Evolutionary conservation across 1,284 basidiomycete species (phyloP).

Genomic region (Ceratobasidium theobromae): DNA sequence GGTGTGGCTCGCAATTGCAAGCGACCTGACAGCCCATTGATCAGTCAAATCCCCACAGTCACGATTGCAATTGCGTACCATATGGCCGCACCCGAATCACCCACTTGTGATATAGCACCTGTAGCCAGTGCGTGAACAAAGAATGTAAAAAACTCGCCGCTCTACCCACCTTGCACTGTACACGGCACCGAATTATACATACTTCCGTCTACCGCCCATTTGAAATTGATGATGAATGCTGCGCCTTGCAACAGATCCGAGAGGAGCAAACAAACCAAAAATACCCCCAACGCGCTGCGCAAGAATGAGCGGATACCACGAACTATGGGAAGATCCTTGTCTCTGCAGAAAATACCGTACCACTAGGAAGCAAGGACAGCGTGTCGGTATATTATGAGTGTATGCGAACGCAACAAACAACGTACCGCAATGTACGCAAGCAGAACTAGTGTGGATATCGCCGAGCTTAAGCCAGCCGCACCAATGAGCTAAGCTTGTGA

Average conservation of each 20-base stretch:
- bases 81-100: slow-evolving; percentile 12
- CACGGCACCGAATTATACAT: slow-evolving; percentile 11
- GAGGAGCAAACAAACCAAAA: slow-evolving; percentile 1
- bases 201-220: slow-evolving; percentile 11
- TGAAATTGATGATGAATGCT: slow-evolving; percentile 12
- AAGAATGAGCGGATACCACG: slow-evolving; percentile 10
- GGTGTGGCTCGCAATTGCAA: slow-evolving; percentile 7
- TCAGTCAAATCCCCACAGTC: not conserved
- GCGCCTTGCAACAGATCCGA: slow-evolving; percentile 10
- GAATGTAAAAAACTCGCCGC: not conserved
- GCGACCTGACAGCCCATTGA: not conserved
- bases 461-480: not conserved
- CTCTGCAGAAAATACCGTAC: slow-evolving; percentile 2
- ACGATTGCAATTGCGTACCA: not conserved
- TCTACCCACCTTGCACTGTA: slow-evolving; percentile 6
- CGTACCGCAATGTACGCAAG: slow-evolving; percentile 10
- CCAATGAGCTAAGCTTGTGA: not conserved
- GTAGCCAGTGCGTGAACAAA: not conserved
- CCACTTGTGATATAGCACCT: slow-evolving; percentile 16
- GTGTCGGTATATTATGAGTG: not conserved
- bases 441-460: slow-evolving; percentile 4
- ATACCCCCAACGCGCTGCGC: slow-evolving; percentile 8
- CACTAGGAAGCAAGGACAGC: not conserved
- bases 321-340: not conserved
- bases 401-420: not conserved